Evolutionary conservation across 2,329 filamentous ascomycete species (phyloP), one percentile per base, ranked within the genome.

Genomic region (Eutypa lata): DNA sequence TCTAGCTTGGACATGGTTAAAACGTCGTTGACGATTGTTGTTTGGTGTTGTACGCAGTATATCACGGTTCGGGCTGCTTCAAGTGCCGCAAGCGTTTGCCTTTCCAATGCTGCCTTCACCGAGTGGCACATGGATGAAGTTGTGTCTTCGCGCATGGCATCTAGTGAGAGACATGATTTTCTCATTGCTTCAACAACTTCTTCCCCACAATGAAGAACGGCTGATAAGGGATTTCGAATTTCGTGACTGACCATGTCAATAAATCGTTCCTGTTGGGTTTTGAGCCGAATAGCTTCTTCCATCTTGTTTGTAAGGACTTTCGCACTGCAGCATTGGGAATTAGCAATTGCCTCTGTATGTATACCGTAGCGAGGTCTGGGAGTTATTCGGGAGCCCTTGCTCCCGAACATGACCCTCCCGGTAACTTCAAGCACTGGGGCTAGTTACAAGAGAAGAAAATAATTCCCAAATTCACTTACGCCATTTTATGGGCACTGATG

Each of bases 31-130:
- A 90, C 84, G 44, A 90, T 89, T 8, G 85, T 76, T 69, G 91
- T 91, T 65, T 93, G 89, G 68, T 93, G 89, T 60, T 90, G 85
- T 1, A 89, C 86, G 60, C 89, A 92, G 10, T 89, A 79, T 24
- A 86, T 81, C 56, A 94, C 92, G 0, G 87, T 92, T 63, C 91
- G 86, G 2, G 88, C 86, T 16, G 87, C 87, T 58, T 91, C 88
- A 46, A 89, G 80, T 53, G 85, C 86, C 60, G 79, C 82, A 7
- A 75, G 72, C 3, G 89, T 65, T 21, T 86, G 70, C 21, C 75
- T 65, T 7, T 66, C 66, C 16, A 73, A 21, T 4, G 45, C 43
- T 13, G 53, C 18, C 8, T 37, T 42, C 6, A 24, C 28, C 0
- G 49, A 33, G 2, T 2, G 13, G 13, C 31, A 26, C 6, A 42